phyloP scores from a whole-genome alignment of 805 yeast genomes.

The Ogataea thermomethanolica region DNA sequence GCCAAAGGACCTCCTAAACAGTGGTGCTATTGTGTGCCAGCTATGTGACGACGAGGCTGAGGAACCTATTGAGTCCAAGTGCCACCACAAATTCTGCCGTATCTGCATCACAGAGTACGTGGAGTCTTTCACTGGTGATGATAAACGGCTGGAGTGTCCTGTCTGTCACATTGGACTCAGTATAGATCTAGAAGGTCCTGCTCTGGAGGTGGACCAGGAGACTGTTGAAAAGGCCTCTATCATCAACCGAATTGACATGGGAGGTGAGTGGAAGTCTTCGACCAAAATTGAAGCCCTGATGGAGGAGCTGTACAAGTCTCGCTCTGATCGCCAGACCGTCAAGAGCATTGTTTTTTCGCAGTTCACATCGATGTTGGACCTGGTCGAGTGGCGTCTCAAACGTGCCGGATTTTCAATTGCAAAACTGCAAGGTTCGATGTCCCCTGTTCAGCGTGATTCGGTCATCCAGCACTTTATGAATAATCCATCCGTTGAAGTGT shows the following conservation, averaged over 20 bases:
- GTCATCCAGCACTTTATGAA: conserved; percentile 91
- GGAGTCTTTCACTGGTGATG: conserved; percentile 68
- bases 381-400: conserved; percentile 92
- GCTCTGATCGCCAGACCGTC: conserved; percentile 85
- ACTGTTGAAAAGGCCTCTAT: conserved; percentile 65
- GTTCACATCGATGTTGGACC: conserved; percentile 92
- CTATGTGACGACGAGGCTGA: conserved; percentile 98
- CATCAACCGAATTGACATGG: conserved; percentile 83
- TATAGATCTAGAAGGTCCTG: conserved; percentile 84
- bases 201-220: conserved; percentile 63
- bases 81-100: conserved; percentile 92
- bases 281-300: conserved; percentile 96
- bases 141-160: conserved; percentile 73
- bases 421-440: conserved; percentile 93
- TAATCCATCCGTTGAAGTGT: conserved; percentile 87
- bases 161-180: conserved; percentile 93
- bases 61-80: conserved; percentile 91
- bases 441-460: conserved; percentile 91
- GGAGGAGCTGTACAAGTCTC: conserved; percentile 81
- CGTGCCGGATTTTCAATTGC: conserved; percentile 95
- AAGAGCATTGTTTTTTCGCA: conserved; percentile 97
- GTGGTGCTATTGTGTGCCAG: conserved; percentile 73
- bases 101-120: conserved; percentile 88
- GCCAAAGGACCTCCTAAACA: conserved; percentile 31
- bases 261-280: conserved; percentile 88